phyloP scores from a whole-genome alignment of 2,329 filamentous ascomycete species.

The Phaeosphaeria sp. region DNA sequence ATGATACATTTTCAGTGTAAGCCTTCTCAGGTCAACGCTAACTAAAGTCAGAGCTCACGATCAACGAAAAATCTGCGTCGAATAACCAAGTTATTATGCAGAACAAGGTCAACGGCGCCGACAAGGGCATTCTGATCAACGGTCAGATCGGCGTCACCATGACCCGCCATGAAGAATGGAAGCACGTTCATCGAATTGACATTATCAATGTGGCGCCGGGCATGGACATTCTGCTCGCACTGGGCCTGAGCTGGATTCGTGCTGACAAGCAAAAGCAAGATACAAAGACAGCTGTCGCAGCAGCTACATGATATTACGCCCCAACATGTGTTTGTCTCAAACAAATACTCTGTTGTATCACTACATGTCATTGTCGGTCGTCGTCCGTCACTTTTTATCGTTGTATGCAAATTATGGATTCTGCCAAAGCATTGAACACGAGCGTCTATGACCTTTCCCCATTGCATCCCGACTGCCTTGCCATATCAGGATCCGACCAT shows the following conservation, averaged over 20 bases:
- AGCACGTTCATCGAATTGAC: slow-evolving; percentile 12
- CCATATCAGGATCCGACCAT: slow-evolving; percentile 2
- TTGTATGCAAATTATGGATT: neutral
- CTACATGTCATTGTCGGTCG: neutral
- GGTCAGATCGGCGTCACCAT: slow-evolving; percentile 17
- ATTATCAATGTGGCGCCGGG: slow-evolving; percentile 23
- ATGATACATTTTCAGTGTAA: slow-evolving; percentile 1
- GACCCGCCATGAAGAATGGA: slow-evolving; percentile 10
- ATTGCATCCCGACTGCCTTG: neutral
- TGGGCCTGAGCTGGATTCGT: slow-evolving; percentile 22
- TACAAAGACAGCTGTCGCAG: slow-evolving; percentile 4
- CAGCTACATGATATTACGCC: neutral
- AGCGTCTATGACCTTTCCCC: neutral
- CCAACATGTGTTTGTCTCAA: neutral
- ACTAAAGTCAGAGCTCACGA: neutral
- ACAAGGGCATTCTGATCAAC: slow-evolving; percentile 23
- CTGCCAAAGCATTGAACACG: neutral
- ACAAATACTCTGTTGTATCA: neutral
- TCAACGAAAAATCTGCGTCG: slow-evolving; percentile 5
- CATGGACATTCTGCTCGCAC: slow-evolving; percentile 28
- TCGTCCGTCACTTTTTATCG: neutral
- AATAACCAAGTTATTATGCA: slow-evolving; percentile 10
- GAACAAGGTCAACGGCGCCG: slow-evolving; percentile 19
- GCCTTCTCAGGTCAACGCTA: neutral
- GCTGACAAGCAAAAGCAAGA: slow-evolving; percentile 24